These are phyloP conservation scores for Rhodotorula sp. DNA, from an alignment of 1,284 basidiomycete genomes.

Conservation along the genomic window DNA sequence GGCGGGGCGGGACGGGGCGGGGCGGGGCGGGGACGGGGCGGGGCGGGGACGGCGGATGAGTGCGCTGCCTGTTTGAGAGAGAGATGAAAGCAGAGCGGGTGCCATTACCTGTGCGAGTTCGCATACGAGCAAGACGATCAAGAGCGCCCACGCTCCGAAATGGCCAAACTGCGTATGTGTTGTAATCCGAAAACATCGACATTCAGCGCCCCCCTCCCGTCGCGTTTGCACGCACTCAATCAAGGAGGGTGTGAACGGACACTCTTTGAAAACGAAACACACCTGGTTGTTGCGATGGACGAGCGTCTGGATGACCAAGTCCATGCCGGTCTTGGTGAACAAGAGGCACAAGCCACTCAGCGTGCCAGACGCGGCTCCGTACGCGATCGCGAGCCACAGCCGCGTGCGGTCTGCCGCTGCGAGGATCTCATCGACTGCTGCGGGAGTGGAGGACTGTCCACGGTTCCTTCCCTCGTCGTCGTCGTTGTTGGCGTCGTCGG, in stretches of 20 bases:
- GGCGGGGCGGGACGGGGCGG: neutral
- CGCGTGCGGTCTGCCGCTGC: slow-evolving; percentile 51
- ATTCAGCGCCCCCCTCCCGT: neutral
- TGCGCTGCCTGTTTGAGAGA: neutral
- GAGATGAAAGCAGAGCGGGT: slow-evolving; percentile 31
- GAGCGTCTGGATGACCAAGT: slow-evolving; percentile 78
- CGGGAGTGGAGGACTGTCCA: too few species aligned
- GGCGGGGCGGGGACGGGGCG: too few species aligned
- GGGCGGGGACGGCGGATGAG: too few species aligned
- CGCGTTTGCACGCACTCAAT: too few species aligned
- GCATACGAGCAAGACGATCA: slow-evolving; percentile 66
- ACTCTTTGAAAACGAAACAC: slow-evolving; percentile 44
- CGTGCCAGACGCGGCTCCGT: slow-evolving; percentile 86
- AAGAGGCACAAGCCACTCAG: slow-evolving; percentile 89
- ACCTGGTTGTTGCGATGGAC: slow-evolving; percentile 73
- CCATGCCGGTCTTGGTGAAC: slow-evolving; percentile 91
- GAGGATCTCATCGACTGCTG: neutral
- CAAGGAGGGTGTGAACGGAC: too few species aligned
- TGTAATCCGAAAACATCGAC: neutral
- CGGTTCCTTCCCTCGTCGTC: too few species aligned
- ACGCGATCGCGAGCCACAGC: slow-evolving; percentile 75
- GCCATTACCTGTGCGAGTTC: slow-evolving; percentile 63
- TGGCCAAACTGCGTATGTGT: slow-evolving; percentile 28
- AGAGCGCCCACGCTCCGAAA: slow-evolving; percentile 67
- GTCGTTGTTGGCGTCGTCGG: neutral